Percentiles rank a stretch among this genome's conserved stretches.
These are phyloP conservation scores for Cladophialophora yegresii DNA, from an alignment of 2,329 filamentous ascomycete genomes.

Conservation along the genomic window DNA sequence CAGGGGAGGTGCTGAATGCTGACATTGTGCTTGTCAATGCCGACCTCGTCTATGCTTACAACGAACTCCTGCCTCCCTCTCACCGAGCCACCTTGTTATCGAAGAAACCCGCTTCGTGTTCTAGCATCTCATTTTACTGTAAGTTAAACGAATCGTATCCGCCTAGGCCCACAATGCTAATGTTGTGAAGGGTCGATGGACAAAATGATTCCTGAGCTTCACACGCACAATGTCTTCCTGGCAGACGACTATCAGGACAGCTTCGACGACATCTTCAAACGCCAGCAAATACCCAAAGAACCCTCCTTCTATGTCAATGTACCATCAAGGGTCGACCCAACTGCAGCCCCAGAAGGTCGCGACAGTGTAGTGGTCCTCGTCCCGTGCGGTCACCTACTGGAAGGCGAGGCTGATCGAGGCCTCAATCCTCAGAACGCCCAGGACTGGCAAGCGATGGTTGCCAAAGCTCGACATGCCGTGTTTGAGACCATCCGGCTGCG, in stretches of 20 bases:
- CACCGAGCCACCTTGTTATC: slow-evolving; percentile 46
- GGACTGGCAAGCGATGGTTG: slow-evolving; percentile 64
- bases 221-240: slow-evolving; percentile 75
- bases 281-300: slow-evolving; percentile 65
- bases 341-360: slow-evolving; percentile 65
- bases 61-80: slow-evolving; percentile 64
- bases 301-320: slow-evolving; percentile 79
- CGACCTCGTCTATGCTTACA: slow-evolving; percentile 74
- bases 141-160: slow-evolving; percentile 5
- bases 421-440: slow-evolving; percentile 43
- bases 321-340: slow-evolving; percentile 67
- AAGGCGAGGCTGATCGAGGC: slow-evolving; percentile 37
- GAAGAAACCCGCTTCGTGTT: slow-evolving; percentile 56
- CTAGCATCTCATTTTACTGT: slow-evolving; percentile 74
- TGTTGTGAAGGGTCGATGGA: slow-evolving; percentile 54
- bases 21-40: slow-evolving; percentile 72
- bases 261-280: slow-evolving; percentile 75
- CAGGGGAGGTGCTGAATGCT: slow-evolving; percentile 60
- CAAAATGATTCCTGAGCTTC: slow-evolving; percentile 62
- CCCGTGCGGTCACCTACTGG: slow-evolving; percentile 67
- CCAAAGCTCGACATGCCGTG: slow-evolving; percentile 61
- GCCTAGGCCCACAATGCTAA: slow-evolving; percentile 38
- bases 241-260: slow-evolving; percentile 70
- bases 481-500: slow-evolving; percentile 62
- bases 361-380: slow-evolving; percentile 71